phyloP scores from a whole-genome alignment of 768 basidiomycete genomes.

The Trametes maxima region DNA sequence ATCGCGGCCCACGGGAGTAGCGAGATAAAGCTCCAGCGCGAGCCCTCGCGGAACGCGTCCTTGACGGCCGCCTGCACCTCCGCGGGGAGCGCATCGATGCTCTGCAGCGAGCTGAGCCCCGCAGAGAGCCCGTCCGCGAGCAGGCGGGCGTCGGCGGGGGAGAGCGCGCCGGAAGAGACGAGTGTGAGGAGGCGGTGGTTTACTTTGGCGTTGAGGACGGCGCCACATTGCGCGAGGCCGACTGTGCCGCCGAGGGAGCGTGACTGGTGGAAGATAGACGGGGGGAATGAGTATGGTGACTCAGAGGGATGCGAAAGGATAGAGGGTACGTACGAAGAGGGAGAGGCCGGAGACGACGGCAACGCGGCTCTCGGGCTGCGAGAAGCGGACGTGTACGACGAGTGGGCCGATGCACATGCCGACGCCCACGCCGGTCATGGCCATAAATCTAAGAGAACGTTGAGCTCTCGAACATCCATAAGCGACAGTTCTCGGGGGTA shows the following conservation, averaged over 20 bases:
- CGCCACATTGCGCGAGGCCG: constrained; percentile 55
- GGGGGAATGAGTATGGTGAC: background rate
- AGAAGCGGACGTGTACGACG: constrained; percentile 49
- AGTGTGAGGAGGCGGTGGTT: constrained; percentile 34
- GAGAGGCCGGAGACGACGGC: constrained; percentile 47
- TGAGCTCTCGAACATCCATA: background rate
- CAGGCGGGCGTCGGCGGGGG: constrained; percentile 30
- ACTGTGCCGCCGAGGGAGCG: constrained; percentile 53
- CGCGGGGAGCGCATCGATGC: constrained; percentile 40
- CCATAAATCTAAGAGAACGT: constrained; percentile 41
- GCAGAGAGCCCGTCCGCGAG: constrained; percentile 31
- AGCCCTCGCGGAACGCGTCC: constrained; percentile 45
- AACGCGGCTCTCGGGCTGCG: constrained; percentile 40
- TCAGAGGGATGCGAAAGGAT: too few relatives aligned
- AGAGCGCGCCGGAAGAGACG: constrained; percentile 34
- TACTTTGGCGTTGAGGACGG: constrained; percentile 49
- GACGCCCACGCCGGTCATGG: constrained; percentile 46
- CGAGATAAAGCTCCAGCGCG: constrained; percentile 48
- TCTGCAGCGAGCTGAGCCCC: constrained; percentile 38
- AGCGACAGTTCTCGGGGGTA: background rate
- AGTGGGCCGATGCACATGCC: constrained; percentile 44
- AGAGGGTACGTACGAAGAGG: constrained; percentile 44
- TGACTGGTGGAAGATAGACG: constrained; percentile 36
- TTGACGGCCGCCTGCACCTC: constrained; percentile 39
- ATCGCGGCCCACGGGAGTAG: constrained; percentile 51